phyloP scores from a whole-genome alignment of 192 early-diverging fungal species.

The Globomyces pollinis-pini region DNA sequence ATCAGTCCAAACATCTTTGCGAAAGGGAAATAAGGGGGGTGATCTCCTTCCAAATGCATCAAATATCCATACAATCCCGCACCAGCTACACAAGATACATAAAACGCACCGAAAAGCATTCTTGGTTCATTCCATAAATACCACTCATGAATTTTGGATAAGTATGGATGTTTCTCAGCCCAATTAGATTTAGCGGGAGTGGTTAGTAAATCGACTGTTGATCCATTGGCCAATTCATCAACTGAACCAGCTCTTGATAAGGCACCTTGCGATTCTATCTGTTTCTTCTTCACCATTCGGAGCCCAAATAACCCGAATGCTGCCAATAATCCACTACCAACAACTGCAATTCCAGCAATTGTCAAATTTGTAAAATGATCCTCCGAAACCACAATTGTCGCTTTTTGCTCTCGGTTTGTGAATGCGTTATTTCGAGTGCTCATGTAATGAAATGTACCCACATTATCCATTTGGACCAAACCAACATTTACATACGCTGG shows the following conservation, averaged over 20 bases:
- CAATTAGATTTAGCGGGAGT: neutral
- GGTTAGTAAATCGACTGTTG: neutral
- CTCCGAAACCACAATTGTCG: constrained; percentile 11
- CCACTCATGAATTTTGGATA: constrained; percentile 13
- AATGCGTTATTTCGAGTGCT: constrained; percentile 25
- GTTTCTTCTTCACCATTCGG: constrained; percentile 5
- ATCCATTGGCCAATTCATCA: neutral
- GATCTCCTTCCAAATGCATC: neutral
- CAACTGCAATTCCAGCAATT: constrained; percentile 13
- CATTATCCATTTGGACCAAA: constrained; percentile 21
- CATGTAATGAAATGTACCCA: constrained; percentile 17
- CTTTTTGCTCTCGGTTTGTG: constrained; percentile 26
- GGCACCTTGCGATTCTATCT: neutral
- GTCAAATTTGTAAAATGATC: constrained; percentile 6
- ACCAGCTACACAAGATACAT: constrained; percentile 7
- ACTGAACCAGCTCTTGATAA: neutral
- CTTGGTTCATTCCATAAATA: constrained; percentile 22
- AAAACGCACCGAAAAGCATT: constrained; percentile 12
- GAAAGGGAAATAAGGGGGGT: constrained; percentile 21
- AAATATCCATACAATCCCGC: constrained; percentile 25
- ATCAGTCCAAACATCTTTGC: constrained; percentile 31
- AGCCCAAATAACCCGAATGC: constrained; percentile 12
- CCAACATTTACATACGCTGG: constrained; percentile 21
- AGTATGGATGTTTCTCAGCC: neutral
- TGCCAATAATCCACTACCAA: neutral